These are phyloP conservation scores for Spergularia bocconei DNA, from an alignment of 148 eudicot genomes.

Conservation along the genomic window DNA sequence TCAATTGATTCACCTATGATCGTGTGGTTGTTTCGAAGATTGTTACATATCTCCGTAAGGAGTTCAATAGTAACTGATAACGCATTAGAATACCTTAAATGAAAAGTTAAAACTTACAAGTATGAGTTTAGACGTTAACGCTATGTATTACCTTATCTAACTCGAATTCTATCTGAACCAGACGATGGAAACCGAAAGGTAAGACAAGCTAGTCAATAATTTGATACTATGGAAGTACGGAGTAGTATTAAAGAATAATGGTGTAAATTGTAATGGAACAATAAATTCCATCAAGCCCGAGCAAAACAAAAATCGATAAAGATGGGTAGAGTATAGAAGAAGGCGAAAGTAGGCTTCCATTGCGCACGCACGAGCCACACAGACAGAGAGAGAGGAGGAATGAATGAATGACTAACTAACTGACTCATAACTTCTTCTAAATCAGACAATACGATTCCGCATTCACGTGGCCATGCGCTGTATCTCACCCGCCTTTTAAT, in stretches of 20 bases:
- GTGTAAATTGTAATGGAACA: background rate
- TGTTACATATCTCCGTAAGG: too few relatives aligned
- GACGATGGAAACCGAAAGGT: too few relatives aligned
- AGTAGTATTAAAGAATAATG: background rate
- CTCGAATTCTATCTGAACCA: too few relatives aligned
- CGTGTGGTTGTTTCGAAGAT: too few relatives aligned
- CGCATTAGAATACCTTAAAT: too few relatives aligned
- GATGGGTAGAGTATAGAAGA: background rate
- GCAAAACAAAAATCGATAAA: background rate
- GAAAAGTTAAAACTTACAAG: too few relatives aligned
- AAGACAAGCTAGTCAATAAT: too few relatives aligned
- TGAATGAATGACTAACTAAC: background rate
- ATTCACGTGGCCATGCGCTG: constrained; percentile 30
- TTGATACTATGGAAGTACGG: background rate
- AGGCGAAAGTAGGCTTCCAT: background rate
- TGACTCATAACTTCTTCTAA: background rate
- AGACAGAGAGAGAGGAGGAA: background rate
- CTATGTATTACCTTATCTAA: too few relatives aligned
- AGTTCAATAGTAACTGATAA: too few relatives aligned
- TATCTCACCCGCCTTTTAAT: background rate
- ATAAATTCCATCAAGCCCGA: background rate
- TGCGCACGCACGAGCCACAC: constrained; percentile 3
- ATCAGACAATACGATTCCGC: constrained; percentile 24
- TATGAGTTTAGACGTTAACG: too few relatives aligned
- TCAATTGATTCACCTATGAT: too few relatives aligned